These are phyloP conservation scores for Magnaporthiopsis rhizophila DNA, from an alignment of 2,329 filamentous ascomycete species.

Conservation along the genomic window DNA sequence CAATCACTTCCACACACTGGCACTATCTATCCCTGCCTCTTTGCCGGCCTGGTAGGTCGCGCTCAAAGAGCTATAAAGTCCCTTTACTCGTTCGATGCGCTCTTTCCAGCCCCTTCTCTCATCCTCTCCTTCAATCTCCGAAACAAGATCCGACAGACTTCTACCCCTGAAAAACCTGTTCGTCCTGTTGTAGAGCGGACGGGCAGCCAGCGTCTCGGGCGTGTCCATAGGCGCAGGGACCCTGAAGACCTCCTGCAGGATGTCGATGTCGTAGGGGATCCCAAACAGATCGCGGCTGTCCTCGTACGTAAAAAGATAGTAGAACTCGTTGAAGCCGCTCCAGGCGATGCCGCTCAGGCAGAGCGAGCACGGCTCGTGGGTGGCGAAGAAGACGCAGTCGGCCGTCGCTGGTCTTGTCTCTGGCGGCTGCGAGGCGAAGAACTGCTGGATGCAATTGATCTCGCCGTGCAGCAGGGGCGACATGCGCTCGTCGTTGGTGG, in stretches of 20 bases:
- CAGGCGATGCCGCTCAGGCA: constrained; percentile 51
- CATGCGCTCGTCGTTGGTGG: constrained; percentile 47
- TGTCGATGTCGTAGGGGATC: constrained; percentile 51
- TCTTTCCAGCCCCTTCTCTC: constrained; percentile 24
- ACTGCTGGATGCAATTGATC: constrained; percentile 52
- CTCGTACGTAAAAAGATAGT: constrained; percentile 52
- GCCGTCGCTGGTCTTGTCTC: constrained; percentile 21
- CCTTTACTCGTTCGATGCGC: constrained; percentile 41
- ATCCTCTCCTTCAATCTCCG: constrained; percentile 24
- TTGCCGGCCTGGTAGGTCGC: constrained; percentile 43
- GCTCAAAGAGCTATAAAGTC: constrained; percentile 36
- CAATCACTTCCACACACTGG: constrained; percentile 40
- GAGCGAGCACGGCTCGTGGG: constrained; percentile 51
- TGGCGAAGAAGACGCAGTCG: constrained; percentile 50
- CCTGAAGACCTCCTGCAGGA: constrained; percentile 46
- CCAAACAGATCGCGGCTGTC: constrained; percentile 47
- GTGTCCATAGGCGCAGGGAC: constrained; percentile 32
- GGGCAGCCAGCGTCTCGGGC: constrained; percentile 25
- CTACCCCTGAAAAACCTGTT: constrained; percentile 47
- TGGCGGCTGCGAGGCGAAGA: constrained; percentile 35
- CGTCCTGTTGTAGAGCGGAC: constrained; percentile 43
- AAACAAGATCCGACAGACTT: constrained; percentile 33
- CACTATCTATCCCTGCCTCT: constrained; percentile 29
- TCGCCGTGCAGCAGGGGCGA: constrained; percentile 52
- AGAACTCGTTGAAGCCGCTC: constrained; percentile 48